Conservation (phyloP, 192 early-diverging fungal species). For the Rhizophagus prolifer region DNA sequence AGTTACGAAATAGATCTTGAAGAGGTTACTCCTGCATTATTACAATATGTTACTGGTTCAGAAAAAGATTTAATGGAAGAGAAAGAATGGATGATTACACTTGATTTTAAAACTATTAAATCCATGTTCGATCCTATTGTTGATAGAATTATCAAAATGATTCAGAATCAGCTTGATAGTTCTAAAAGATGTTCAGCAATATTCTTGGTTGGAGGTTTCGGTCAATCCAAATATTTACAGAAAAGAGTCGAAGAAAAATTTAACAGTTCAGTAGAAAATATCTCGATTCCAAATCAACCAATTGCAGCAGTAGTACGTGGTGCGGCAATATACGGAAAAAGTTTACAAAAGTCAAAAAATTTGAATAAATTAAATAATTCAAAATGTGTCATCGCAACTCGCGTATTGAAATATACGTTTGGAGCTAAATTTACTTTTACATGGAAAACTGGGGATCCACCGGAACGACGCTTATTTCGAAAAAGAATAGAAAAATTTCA, state of each 20-base stretch:
- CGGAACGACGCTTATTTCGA: too few relatives aligned
- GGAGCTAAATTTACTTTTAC: too few relatives aligned
- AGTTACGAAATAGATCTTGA: background rate
- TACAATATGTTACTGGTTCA: background rate
- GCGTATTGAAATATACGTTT: too few relatives aligned
- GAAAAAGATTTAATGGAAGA: slow-evolving; percentile 36
- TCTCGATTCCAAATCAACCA: slow-evolving; percentile 48
- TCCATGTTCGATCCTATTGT: slow-evolving; percentile 49
- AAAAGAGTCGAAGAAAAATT: slow-evolving; percentile 49
- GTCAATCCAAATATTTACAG: slow-evolving; percentile 50
- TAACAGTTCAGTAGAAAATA: slow-evolving; percentile 36
- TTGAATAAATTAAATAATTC: too few relatives aligned
- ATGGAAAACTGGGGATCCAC: too few relatives aligned
- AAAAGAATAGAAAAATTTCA: too few relatives aligned
- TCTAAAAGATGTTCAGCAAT: slow-evolving; percentile 43
- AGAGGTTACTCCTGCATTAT: background rate
- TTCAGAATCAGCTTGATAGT: too few relatives aligned
- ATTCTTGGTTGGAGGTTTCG: slow-evolving; percentile 56
- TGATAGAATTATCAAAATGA: too few relatives aligned
- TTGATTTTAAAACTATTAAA: slow-evolving; percentile 42
- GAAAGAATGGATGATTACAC: slow-evolving; percentile 41
- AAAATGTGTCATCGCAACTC: too few relatives aligned
- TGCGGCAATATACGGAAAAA: slow-evolving; percentile 48
- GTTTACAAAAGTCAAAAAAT: too few relatives aligned
- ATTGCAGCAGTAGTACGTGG: slow-evolving; percentile 53